Evolutionary conservation across 345 rosid species (phyloP), one percentile per base, ranked within the genome.

Genomic region (Brassica incana): DNA sequence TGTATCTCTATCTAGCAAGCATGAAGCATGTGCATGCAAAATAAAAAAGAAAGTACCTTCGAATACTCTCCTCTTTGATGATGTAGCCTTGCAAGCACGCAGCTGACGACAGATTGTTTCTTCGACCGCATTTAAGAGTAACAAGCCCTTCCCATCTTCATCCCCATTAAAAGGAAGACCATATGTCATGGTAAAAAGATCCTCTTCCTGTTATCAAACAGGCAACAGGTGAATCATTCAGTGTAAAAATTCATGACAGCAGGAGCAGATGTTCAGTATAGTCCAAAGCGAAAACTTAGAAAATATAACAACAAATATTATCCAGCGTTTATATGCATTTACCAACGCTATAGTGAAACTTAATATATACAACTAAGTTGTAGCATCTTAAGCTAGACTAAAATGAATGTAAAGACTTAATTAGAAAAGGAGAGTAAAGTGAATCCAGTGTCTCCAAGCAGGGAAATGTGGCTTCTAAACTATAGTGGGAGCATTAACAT

Each of bases 111-210:
- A 84, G 76, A 91, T 82, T 35, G 90, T 89, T 86, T 95, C 98
- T 88, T 95, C 99, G 23, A 91, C 94, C 29, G 98, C 93, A 86
- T 91, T 95, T 80, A 95, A 59, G 81, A 91, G 83, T 54, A 89
- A 85, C 78, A 93, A 84, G 85, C 97, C 92, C 84, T 88, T 93
- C 14, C 86, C 93, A 85, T 95, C 99, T 77, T 90, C 98, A 60
- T 86, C 88, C 73, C 81, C 94, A 77, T 27, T 81, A 67, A 95
- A 82, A 80, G 97, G 91, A 84, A 95, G 97, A 70, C 99, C 98
- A 81, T 91, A 91, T 50, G 94, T 73, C 97, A 91, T 93, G 3
- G 90, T 89, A 74, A 95, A 86, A 76, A 91, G 87, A 87, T 95
- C 99, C 83, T 95, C 99, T 85, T 95, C 99, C 99, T 93, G 80